A percentile compares a stretch with the other conserved stretches of the same genome.
Conservation (phyloP, 2,329 filamentous ascomycete genomes). For the Rhynchosporium graminicola region DNA sequence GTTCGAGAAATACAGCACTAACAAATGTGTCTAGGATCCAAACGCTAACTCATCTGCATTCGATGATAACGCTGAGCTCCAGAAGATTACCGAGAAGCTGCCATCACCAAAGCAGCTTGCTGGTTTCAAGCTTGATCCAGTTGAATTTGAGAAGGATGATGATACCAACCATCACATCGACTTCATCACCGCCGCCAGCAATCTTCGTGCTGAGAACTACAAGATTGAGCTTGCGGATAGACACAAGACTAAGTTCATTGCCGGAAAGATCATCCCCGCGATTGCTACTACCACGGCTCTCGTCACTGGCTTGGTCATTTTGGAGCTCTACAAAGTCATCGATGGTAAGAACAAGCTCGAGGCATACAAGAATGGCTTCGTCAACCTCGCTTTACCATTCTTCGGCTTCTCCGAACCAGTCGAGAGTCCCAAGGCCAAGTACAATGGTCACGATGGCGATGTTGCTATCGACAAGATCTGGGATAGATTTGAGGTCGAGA, state of each 20-base stretch:
- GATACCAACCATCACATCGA: conserved; percentile 98
- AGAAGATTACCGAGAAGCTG: conserved; percentile 69
- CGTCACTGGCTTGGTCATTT: conserved; percentile 87
- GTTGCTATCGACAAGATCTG: conserved; percentile 93
- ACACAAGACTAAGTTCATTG: conserved; percentile 99
- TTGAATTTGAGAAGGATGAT: conserved; percentile 99
- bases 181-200: conserved; percentile 97
- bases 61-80: conserved; percentile 75
- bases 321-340: conserved; percentile 95
- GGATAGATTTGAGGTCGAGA: conserved; percentile 91
- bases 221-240: conserved; percentile 90
- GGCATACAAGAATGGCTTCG: conserved; percentile 98
- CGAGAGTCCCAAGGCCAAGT: conserved; percentile 87
- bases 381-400: conserved; percentile 95
- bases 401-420: conserved; percentile 99
- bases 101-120: conserved; percentile 79
- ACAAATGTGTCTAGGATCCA: conserved; percentile 58
- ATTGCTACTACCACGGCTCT: conserved; percentile 97
- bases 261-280: conserved; percentile 97
- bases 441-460: conserved; percentile 75
- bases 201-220: conserved; percentile 96
- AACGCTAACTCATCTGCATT: conserved; percentile 63
- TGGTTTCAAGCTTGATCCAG: conserved; percentile 85
- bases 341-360: conserved; percentile 96
- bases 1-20: not conserved